These are phyloP conservation scores for Podospora comata DNA, from an alignment of 495 filamentous ascomycete species.

Conservation along the genomic window DNA sequence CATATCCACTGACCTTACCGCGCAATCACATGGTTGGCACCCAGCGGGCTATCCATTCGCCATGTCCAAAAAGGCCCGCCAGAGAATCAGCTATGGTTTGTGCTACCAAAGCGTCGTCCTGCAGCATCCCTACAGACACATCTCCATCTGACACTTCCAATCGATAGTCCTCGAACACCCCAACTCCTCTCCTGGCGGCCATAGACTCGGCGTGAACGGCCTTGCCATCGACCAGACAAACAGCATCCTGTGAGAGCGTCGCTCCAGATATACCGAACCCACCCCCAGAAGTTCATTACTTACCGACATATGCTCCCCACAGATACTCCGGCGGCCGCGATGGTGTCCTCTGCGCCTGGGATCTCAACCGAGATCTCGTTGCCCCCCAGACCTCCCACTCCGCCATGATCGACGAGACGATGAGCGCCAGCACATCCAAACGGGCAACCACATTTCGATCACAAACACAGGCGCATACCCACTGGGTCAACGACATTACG, in stretches of 20 bases:
- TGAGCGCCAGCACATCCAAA: slow-evolving; percentile 34
- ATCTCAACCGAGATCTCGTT: slow-evolving; percentile 57
- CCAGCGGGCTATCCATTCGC: slow-evolving; percentile 20
- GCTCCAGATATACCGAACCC: slow-evolving; percentile 23
- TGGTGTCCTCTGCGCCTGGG: slow-evolving; percentile 94
- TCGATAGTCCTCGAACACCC: slow-evolving; percentile 86
- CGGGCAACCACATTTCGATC: slow-evolving; percentile 68
- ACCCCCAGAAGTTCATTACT: background rate
- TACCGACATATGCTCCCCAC: slow-evolving; percentile 5
- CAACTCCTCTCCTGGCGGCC: slow-evolving; percentile 78
- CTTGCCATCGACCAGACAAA: slow-evolving; percentile 80
- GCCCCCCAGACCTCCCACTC: slow-evolving; percentile 43
- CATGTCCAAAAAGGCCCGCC: slow-evolving; percentile 63
- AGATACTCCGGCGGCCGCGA: slow-evolving; percentile 96
- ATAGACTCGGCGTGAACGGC: slow-evolving; percentile 91
- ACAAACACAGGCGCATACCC: slow-evolving; percentile 95
- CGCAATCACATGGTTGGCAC: background rate
- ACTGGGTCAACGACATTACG: slow-evolving; percentile 98
- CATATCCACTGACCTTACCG: background rate
- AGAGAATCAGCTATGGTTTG: slow-evolving; percentile 64
- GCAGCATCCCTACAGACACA: background rate
- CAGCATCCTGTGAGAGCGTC: slow-evolving; percentile 76
- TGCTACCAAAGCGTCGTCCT: background rate
- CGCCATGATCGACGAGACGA: slow-evolving; percentile 31
- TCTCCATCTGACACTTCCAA: background rate